Conservation (phyloP, 2,329 filamentous ascomycete genomes). For the Claviceps fusiformis region DNA sequence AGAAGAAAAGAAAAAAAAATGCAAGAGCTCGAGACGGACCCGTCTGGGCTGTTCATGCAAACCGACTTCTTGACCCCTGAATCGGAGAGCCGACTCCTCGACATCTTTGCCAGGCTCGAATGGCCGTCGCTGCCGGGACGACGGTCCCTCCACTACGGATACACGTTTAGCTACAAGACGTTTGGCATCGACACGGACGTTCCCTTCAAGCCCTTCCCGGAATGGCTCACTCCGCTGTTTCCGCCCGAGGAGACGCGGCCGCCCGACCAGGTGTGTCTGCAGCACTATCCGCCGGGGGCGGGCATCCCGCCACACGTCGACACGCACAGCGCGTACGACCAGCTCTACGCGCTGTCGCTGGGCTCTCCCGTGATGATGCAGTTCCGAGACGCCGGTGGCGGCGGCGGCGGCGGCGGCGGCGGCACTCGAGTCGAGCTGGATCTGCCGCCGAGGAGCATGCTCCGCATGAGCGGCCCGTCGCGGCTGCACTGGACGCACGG, state of each 20-base stretch:
- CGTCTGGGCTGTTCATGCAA: slow-evolving; percentile 29
- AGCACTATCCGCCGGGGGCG: slow-evolving; percentile 45
- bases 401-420: neutral
- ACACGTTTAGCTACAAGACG: slow-evolving; percentile 45
- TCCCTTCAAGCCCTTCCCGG: slow-evolving; percentile 36
- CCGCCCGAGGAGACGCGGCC: slow-evolving; percentile 27
- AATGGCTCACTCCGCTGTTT: slow-evolving; percentile 35
- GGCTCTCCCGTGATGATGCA: slow-evolving; percentile 30
- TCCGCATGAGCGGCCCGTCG: slow-evolving; percentile 35
- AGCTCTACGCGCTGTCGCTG: slow-evolving; percentile 31
- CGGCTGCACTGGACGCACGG: slow-evolving; percentile 42
- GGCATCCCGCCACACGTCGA: slow-evolving; percentile 50
- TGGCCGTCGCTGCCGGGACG: slow-evolving; percentile 5
- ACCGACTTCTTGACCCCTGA: slow-evolving; percentile 30
- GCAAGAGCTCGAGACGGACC: slow-evolving; percentile 14
- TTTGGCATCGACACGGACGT: slow-evolving; percentile 33
- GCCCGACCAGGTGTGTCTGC: slow-evolving; percentile 45
- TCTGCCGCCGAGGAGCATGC: slow-evolving; percentile 33
- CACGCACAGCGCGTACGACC: slow-evolving; percentile 33
- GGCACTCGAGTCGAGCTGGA: slow-evolving; percentile 28
- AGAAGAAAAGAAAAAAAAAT: slow-evolving; percentile 6
- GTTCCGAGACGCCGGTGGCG: slow-evolving; percentile 22
- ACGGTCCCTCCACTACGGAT: slow-evolving; percentile 32
- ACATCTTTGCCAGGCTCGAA: slow-evolving; percentile 6
- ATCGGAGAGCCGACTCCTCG: slow-evolving; percentile 30